A percentile compares a stretch with the other conserved stretches of the same genome.
Evolutionary conservation across 108 stramenopile genomes (phyloP).

Genomic region (Epithemia pelagica): DNA sequence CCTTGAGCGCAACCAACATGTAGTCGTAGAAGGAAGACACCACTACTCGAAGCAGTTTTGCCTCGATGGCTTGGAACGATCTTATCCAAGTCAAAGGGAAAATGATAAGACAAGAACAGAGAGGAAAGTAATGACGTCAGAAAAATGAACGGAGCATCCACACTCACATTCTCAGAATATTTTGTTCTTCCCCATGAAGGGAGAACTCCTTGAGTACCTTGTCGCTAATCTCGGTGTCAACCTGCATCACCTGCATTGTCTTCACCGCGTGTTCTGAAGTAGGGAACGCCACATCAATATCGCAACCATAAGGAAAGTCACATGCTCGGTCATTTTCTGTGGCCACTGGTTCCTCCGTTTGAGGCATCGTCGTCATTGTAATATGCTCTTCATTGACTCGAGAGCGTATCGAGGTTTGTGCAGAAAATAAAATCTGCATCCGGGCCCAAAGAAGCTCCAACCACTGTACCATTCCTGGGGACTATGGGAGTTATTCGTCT

Average conservation of each 20-base stretch:
- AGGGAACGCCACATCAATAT: constrained; percentile 54
- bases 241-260: constrained; percentile 46
- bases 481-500: no score
- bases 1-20: constrained; percentile 62
- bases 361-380: no score
- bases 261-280: constrained; percentile 42
- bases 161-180: constrained; percentile 10
- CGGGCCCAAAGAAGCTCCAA: no score
- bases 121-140: background rate
- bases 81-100: constrained; percentile 23
- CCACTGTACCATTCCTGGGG: no score
- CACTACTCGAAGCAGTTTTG: constrained; percentile 77
- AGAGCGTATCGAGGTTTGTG: no score
- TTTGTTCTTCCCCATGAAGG: constrained; percentile 4
- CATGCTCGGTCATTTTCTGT: no score
- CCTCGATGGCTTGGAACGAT: constrained; percentile 60
- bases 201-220: constrained; percentile 53
- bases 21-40: constrained; percentile 80
- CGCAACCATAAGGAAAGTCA: constrained; percentile 38
- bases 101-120: background rate
- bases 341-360: no score
- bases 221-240: constrained; percentile 62
- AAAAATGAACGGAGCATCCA: no score
- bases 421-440: no score
- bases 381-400: no score